Percentiles rank a stretch among this genome's conserved stretches.
Conservation (phyloP, 2,329 filamentous ascomycete genomes). For the Eurotiales sp. region DNA sequence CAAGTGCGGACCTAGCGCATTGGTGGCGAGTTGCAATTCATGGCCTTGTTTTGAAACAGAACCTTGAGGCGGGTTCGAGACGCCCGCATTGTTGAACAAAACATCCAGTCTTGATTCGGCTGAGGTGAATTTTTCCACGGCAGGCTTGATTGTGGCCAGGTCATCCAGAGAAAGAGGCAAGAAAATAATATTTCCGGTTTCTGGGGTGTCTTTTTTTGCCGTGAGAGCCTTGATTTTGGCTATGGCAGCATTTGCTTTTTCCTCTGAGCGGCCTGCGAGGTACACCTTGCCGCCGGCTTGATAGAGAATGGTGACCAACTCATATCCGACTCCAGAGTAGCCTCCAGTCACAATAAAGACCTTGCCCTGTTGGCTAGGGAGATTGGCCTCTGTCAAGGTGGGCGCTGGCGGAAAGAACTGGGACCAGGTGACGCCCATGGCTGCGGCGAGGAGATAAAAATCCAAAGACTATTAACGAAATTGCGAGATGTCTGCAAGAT, state of each 20-base stretch:
- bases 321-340: constrained; percentile 32
- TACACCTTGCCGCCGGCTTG: constrained; percentile 54
- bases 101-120: constrained; percentile 42
- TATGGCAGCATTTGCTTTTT: constrained; percentile 48
- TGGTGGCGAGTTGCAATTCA: constrained; percentile 34
- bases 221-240: constrained; percentile 35
- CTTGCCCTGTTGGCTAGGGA: constrained; percentile 22
- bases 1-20: constrained; percentile 36
- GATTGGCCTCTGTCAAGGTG: constrained; percentile 20
- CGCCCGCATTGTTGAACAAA: constrained; percentile 43
- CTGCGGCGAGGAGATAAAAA: background rate
- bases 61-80: constrained; percentile 28
- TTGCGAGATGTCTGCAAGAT: no score
- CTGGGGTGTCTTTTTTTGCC: constrained; percentile 19
- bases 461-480: background rate
- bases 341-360: constrained; percentile 52
- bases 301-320: constrained; percentile 54
- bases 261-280: constrained; percentile 47
- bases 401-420: constrained; percentile 22
- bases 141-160: constrained; percentile 37
- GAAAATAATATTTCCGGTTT: constrained; percentile 9
- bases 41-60: constrained; percentile 24
- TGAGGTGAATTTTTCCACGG: constrained; percentile 34
- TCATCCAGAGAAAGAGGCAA: constrained; percentile 33
- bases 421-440: constrained; percentile 18